These are phyloP conservation scores for Geum urbanum DNA, from an alignment of 306 rosid species.

Conservation along the genomic window DNA sequence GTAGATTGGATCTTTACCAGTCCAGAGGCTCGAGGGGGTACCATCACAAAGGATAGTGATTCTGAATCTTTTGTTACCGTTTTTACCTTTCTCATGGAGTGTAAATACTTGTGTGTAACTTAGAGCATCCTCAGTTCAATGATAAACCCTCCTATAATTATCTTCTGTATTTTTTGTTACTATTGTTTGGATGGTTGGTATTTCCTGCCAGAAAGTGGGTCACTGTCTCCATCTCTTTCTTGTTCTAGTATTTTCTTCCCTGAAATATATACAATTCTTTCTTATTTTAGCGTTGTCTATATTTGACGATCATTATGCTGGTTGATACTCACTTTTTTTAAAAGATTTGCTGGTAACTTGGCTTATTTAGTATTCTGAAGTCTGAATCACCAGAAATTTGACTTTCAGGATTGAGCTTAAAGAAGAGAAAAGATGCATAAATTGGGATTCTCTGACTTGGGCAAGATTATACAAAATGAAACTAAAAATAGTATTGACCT, in stretches of 20 bases:
- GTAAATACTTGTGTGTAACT: slow-evolving; percentile 39
- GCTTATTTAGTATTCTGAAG: background rate
- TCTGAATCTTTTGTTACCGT: slow-evolving; percentile 15
- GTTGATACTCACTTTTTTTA: background rate
- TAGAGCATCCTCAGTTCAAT: slow-evolving; percentile 10
- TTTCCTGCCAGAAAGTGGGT: background rate
- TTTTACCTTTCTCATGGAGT: slow-evolving; percentile 34
- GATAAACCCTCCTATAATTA: background rate
- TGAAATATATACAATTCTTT: background rate
- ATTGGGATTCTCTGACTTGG: background rate
- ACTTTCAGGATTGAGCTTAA: background rate
- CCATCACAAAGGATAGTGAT: slow-evolving; percentile 35
- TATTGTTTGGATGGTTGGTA: background rate
- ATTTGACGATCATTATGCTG: background rate
- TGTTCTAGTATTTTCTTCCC: background rate
- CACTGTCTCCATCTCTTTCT: background rate
- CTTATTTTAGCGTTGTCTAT: slow-evolving; percentile 6
- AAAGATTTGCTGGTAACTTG: background rate
- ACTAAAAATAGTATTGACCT: background rate
- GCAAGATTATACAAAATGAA: too few species aligned
- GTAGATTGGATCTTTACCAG: slow-evolving; percentile 83
- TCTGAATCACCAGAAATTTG: too few species aligned
- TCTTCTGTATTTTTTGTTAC: background rate
- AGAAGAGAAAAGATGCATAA: slow-evolving; percentile 9
- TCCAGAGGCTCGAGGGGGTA: slow-evolving; percentile 75